Evolutionary conservation across 164 flowering plant species (phyloP).

Genomic region (Umbilicus rupestris): DNA sequence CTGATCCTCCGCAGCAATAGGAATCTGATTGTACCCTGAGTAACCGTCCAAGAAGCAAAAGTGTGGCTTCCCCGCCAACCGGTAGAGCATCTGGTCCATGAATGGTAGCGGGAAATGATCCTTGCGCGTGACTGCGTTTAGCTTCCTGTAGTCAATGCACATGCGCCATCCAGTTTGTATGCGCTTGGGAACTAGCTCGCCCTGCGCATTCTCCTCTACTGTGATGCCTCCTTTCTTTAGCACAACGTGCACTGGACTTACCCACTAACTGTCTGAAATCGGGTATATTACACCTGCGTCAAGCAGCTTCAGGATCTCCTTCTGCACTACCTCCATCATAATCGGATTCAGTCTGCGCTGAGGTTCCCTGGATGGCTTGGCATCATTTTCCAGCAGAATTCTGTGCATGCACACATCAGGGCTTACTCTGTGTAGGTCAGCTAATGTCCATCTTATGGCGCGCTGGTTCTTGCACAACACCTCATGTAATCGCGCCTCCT

Average conservation of each 20-base stretch:
- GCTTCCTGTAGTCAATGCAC: neutral
- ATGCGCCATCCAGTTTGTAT: neutral
- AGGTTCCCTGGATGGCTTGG: neutral
- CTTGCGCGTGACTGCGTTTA: neutral
- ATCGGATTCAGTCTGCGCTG: slow-evolving; percentile 4
- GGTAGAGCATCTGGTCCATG: neutral
- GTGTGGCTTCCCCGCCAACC: too few relatives aligned
- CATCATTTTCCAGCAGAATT: neutral
- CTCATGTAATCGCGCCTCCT: too few relatives aligned
- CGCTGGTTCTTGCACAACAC: neutral
- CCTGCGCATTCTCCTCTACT: too few relatives aligned
- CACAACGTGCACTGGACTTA: too few relatives aligned
- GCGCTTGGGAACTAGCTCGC: too few relatives aligned
- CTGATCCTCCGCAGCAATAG: too few relatives aligned
- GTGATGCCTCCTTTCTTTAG: too few relatives aligned
- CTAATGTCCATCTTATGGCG: slow-evolving; percentile 7
- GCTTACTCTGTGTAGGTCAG: slow-evolving; percentile 9
- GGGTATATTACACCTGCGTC: too few relatives aligned
- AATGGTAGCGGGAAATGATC: neutral
- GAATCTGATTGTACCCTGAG: too few relatives aligned
- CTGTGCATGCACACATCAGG: neutral
- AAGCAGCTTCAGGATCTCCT: too few relatives aligned
- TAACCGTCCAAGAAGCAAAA: too few relatives aligned
- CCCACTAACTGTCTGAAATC: too few relatives aligned
- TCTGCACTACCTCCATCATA: neutral